Evolutionary conservation across 768 basidiomycete species (phyloP), one percentile per base, ranked within the genome.

Genomic region (Collybia sordida): DNA sequence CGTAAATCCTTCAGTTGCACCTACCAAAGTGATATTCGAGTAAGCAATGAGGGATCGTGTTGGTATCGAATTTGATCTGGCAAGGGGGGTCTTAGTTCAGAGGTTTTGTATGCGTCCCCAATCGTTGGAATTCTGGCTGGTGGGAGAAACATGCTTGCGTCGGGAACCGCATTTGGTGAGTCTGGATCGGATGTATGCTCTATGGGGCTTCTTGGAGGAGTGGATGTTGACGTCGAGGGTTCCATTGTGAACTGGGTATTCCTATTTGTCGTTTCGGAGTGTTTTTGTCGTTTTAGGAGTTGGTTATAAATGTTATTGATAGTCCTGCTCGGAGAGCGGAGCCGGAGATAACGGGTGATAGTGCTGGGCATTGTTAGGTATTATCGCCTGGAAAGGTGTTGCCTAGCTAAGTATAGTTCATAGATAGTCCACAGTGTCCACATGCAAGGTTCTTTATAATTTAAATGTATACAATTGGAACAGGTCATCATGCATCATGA

Each of bases 21-120:
- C 72, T 61, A 90, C 88, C 74, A 78, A 39, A 90, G 71, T n/a
- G 85, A 87, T 18, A 90, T 72, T 40, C 79, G 75, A 48, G 81
- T 77, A 54, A 90, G 68, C 28, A 76, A 63, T 14, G 56, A 50
- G 23, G 61, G 57, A 36, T 72, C 62, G 19, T 72, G 58, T 42
- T 71, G 64, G 65, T 76, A 74, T 24, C 59, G 69, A 15, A 65
- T 64, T n/a, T 68, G 53, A 6, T 66, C 51, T 1, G 67, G 57
- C 3, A 71, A 60, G 2, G 69, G 58, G 2, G 71, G 62, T 36
- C 62, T 63, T 35, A 88, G 62, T 6, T 68, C 61, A 3, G 64
- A 64, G 7, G 61, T 59, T 47, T 69, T 71, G 64, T 83, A 89
- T 24, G 85, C 67, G 47, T 79, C 66, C 14, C 72, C 69, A 24